Evolutionary conservation across 768 basidiomycete genomes (phyloP), one percentile per base, ranked within the genome.

Genomic region (Sutorius australiensis): DNA sequence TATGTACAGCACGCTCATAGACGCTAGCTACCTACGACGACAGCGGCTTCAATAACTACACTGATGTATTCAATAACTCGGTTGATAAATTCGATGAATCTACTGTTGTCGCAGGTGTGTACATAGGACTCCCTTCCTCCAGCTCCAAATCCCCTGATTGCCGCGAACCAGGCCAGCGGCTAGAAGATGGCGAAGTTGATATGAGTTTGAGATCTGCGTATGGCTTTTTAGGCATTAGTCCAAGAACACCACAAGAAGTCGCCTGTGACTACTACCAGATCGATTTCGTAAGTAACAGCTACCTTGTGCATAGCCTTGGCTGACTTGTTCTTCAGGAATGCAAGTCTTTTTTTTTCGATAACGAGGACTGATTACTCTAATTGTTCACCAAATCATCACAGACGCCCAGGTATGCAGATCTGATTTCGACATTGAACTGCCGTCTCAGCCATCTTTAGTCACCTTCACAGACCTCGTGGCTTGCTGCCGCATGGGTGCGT

Each of bases 401-500:
- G 67, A 48, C 46, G 67, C 67, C 10, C 67, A 69, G 67, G 69
- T 65, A 50, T n/a, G 62, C 10, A 7, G 9, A 17, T 34, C 4
- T 3, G 7, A 5, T 42, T 4, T 30, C 13, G 12, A 27, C 3
- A 1, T 40, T 27, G 28, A 10, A 33, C 0, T 16, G 17, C 13
- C 5, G 9, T 45, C 12, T 52, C 54, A 76, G 52, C 75, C 73
- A 51, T 75, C 75, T 60, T 75, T 36, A 86, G 60, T 75, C 80
- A 3, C 85, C 85, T 1, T 82, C 83, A 31, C 76, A 84, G 62
- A 80, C 79, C 0, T 86, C 84, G 0, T 79, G 79, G 73, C 69
- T 86, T 19, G 82, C 82, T n/a, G 77, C 81, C 5, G 75, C 83
- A 19, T 82, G 82, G 83, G 85, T 83, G 66, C 46, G 71, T 40